These are phyloP conservation scores for Phaeosphaeria sp. DNA, from an alignment of 2,329 filamentous ascomycete genomes.

Conservation along the genomic window DNA sequence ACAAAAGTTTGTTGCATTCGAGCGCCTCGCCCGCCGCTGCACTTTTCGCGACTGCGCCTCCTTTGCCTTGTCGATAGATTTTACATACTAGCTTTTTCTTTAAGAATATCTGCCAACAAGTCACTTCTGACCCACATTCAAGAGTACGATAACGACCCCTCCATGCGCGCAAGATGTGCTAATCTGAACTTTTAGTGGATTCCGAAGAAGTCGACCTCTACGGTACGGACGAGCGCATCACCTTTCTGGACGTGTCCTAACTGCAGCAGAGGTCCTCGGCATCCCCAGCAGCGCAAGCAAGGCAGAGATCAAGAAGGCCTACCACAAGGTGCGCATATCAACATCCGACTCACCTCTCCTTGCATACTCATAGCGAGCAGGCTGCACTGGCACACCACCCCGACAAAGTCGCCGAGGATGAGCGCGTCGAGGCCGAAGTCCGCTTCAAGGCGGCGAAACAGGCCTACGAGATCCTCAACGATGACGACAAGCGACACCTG, in stretches of 20 bases:
- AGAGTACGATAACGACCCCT: constrained; percentile 5
- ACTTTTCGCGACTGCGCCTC: background rate
- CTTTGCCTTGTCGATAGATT: background rate
- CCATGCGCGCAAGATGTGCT: constrained; percentile 8
- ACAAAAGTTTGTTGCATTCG: background rate
- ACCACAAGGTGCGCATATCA: constrained; percentile 76
- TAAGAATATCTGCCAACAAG: background rate
- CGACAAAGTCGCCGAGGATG: constrained; percentile 89
- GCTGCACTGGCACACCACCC: constrained; percentile 88
- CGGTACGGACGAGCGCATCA: constrained; percentile 37
- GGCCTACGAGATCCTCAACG: constrained; percentile 96
- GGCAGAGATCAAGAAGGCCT: constrained; percentile 91
- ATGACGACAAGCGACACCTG: constrained; percentile 89
- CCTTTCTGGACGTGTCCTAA: constrained; percentile 30
- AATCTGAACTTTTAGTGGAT: constrained; percentile 31
- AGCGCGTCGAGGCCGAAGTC: constrained; percentile 83
- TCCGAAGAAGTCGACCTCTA: constrained; percentile 66
- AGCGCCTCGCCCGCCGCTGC: background rate
- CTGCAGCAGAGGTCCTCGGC: constrained; percentile 73
- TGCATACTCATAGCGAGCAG: constrained; percentile 54
- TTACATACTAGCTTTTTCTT: background rate
- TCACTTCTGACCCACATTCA: background rate
- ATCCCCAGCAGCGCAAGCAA: constrained; percentile 75
- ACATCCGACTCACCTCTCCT: background rate
- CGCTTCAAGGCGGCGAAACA: constrained; percentile 93